Evolutionary conservation across 2,329 filamentous ascomycete species (phyloP).

Genomic region (Colletotrichum echinochloae): DNA sequence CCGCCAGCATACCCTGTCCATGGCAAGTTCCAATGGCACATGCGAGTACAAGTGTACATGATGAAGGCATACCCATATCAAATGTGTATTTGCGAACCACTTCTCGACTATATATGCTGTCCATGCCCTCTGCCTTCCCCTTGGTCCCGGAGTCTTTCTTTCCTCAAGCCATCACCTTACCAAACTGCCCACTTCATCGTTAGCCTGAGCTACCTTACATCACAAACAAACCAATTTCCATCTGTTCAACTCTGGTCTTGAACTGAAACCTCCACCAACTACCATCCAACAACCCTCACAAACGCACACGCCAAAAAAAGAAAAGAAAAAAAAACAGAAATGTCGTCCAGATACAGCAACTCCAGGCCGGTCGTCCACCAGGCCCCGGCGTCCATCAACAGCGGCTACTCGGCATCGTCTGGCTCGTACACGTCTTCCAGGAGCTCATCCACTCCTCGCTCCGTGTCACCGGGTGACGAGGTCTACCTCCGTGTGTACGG

Average conservation of each 20-base stretch:
- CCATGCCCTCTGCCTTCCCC: neutral
- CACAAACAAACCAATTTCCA: neutral
- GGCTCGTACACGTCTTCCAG: constrained; percentile 37
- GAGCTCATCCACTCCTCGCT: constrained; percentile 31
- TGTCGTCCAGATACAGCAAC: constrained; percentile 43
- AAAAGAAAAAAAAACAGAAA: too few relatives aligned
- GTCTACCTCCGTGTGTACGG: constrained; percentile 49
- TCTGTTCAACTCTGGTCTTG: constrained; percentile 9
- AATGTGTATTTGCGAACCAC: constrained; percentile 3
- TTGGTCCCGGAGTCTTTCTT: neutral
- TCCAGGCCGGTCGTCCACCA: constrained; percentile 50
- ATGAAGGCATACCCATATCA: constrained; percentile 28
- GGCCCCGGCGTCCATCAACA: constrained; percentile 46
- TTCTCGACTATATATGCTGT: constrained; percentile 25
- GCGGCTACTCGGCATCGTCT: constrained; percentile 45
- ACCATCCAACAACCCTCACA: neutral
- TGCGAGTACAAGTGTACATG: constrained; percentile 25
- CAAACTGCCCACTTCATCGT: neutral
- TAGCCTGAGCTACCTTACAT: neutral
- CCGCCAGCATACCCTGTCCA: constrained; percentile 25
- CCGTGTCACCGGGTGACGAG: constrained; percentile 25
- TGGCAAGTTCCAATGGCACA: constrained; percentile 25
- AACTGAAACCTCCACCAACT: neutral
- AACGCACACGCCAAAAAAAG: too few relatives aligned
- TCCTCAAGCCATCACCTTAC: constrained; percentile 10